Base-by-base conservation (phyloP, 768 basidiomycete species). In the Kwoniella mangroviensis region DNA sequence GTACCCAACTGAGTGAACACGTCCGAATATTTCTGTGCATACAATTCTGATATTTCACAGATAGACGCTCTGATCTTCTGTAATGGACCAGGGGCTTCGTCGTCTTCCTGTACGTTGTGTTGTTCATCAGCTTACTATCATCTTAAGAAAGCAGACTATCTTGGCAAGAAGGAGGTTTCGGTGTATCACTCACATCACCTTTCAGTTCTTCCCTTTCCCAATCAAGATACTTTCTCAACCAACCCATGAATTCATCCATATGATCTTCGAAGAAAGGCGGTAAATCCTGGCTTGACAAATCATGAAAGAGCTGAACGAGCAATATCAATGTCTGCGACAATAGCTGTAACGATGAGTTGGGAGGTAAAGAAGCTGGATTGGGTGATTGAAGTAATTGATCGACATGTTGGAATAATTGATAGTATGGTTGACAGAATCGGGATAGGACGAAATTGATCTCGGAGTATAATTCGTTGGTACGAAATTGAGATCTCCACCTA, bases 261-360 rank as follows among this genome's bases (percentile, higher is more conserved):
- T 89, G 85, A 77, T 98, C 97, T 81, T 99, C 97, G 75, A 99
- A 90, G 73, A 90, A 91, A 15, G 94, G 93, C 4, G 95, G 97
- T 19, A 98, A 86, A 84, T 99, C 97, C 73, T 98, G 96, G 74
- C 92, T 92, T 2, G 91, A 94, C 73, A 99, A 88, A 83, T 98
- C 97, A 77, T 94, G 91, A 85, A 91, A 98, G 26, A 98, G 88
- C 43, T 95, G 92, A 19, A 91, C 86, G 17, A 97, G 86, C 7
- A 94, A 86, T 21, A 90, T 87, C 87, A 92, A 90, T 0, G 88
- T 87, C 72, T 92, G 91, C 1, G 92, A 90, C 41, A 94, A 83
- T 12, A 83, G 72, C 3, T 72, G 76, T 3, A 82, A 60, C 2
- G 80, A 73, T 2, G 83, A 75, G 49, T 85, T 84, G 75, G 78